phyloP scores from a whole-genome alignment of 148 eudicot species.

The Cornus controversa region DNA sequence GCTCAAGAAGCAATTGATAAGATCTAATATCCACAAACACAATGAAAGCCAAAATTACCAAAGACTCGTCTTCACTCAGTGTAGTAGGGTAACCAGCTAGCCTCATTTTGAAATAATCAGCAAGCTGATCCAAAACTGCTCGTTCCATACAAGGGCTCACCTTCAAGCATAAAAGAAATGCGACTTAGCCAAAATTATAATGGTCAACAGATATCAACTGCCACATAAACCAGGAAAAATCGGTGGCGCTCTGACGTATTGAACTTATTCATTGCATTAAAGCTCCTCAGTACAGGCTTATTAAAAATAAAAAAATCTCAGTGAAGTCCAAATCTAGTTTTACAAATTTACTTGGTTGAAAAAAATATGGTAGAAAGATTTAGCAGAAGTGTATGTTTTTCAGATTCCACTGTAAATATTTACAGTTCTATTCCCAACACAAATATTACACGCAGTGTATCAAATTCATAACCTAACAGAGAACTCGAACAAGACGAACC shows the following conservation, averaged over 20 bases:
- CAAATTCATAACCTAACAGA: background rate
- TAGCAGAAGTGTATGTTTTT: background rate
- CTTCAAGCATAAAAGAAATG: conserved; percentile 33
- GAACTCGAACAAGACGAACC: conserved; percentile 14
- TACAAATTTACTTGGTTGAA: too few relatives aligned
- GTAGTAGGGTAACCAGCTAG: conserved; percentile 79
- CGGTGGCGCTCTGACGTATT: background rate
- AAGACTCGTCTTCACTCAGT: conserved; percentile 64
- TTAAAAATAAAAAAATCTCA: too few relatives aligned
- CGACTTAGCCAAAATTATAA: background rate
- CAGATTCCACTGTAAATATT: background rate
- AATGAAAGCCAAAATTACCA: conserved; percentile 47
- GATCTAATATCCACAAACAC: conserved; percentile 1
- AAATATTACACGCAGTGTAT: background rate
- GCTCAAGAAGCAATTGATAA: background rate
- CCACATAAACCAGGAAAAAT: background rate
- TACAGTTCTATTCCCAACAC: background rate
- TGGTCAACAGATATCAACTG: background rate
- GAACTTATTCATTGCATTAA: background rate
- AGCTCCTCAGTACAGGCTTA: background rate
- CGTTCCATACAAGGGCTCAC: conserved; percentile 90
- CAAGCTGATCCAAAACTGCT: conserved; percentile 90
- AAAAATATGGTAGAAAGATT: too few relatives aligned
- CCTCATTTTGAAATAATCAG: conserved; percentile 64
- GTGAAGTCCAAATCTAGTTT: too few relatives aligned